Base-by-base conservation (phyloP, 768 basidiomycete genomes). In the Tubosaeta sp. region DNA sequence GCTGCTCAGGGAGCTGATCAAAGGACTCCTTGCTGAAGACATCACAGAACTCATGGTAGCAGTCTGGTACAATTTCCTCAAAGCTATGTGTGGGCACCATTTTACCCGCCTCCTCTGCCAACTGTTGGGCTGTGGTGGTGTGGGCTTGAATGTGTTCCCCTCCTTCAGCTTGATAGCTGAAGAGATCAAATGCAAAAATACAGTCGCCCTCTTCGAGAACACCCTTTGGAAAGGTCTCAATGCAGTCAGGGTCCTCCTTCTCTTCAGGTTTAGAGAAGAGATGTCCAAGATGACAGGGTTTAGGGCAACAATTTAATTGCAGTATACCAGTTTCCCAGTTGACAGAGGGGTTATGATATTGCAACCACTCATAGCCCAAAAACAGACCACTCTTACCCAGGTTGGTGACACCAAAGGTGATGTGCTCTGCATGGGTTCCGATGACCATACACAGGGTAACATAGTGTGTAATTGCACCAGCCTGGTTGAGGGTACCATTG, bases 21-120 rank as follows among this genome's bases (percentile, higher is more conserved):
- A 61, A 63, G 0, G 55, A 44, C 32, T 63, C 52, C 31, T 68
- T 63, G 1, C 33, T 29, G 39, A 70, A 70, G 0, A 70, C 56
- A 3, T 61, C 46, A 1, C 12, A 7, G 31, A 42, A 63, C 11
- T 48, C 46, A 6, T 56, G 52, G 43, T 56, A 61, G 4, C 50
- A 16, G 1, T 39, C 3, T 0, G 59, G 64, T 1, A 66, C 50
- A 16, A 37, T 16, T 2, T 44, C 50, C 14, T 63, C 41, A 25
- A 59, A 55, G 6, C 48, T 45, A 22, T 37, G 25, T 9, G 14
- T 14, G 4, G n/a, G 9, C n/a, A 27, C 17, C 0, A 1, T 16
- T n/a, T 45, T 57, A 1, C 25, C 8, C 0, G 33, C 52, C 22
- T 45, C 52, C 31, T 53, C 52, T 0, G 52, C 52, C 1, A 57